Base-by-base conservation (phyloP, 1,284 basidiomycete genomes). In the Sporisorium reilianum region DNA sequence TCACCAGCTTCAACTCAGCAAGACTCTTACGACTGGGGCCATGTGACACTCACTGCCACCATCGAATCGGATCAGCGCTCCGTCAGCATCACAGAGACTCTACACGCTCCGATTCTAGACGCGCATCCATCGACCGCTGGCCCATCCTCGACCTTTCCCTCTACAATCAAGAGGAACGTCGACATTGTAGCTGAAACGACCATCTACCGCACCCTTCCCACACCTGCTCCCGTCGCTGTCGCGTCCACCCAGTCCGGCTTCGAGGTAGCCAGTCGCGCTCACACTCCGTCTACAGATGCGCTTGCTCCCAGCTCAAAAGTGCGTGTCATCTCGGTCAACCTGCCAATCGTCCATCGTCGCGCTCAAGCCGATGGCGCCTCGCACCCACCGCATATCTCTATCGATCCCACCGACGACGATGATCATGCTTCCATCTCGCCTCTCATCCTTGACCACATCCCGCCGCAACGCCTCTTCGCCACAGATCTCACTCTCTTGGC, bases 261-360 rank as follows among this genome's bases (percentile, higher is more conserved):
- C 20, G 51, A 64, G 30, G 66, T 69, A 0, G 51, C 52, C 16
- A 69, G 66, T 26, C 51, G 66, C 4, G 16, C 53, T 40, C 30
- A 40, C 10, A 14, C 53, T 36, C 0, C 40, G 14, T 53, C 42
- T 5, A 57, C 52, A 23, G 59, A 67, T 20, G n/a, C 54, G 3
- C 44, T 9, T 9, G 26, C 58, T 16, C 38, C 45, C 41, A 63
- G 55, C n/a, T 22, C 59, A 20, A 69, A 64, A 32, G 56, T 69
- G 14, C 66, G 66, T 14, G 66, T 69, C 30, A 34, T 69, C 23
- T 62, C 65, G 6, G 65, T 68, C n/a, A 55, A 68, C 22, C 26
- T 55, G 10, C 65, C 65, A 16, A 63, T 68, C 46, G 65, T 63
- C 9, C 48, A 51, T 46, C 59, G 65, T 42, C 59, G 51, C 30